phyloP scores from a whole-genome alignment of 331 rosid genomes.

The Rhamnella rubrinervis region DNA sequence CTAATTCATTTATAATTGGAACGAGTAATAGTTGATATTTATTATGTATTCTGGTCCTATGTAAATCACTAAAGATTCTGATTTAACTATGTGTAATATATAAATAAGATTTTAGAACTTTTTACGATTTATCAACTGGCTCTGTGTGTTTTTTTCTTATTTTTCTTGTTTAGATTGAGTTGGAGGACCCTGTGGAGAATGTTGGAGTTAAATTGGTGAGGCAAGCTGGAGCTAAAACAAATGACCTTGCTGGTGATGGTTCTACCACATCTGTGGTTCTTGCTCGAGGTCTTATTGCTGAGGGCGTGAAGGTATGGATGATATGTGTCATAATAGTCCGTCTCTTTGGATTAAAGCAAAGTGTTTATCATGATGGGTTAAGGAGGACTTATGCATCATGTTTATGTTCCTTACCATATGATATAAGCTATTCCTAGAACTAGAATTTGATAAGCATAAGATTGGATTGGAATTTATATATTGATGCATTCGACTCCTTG shows the following conservation, averaged over 20 bases:
- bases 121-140: not conserved
- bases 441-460: too few species aligned
- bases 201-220: slow-evolving; percentile 95
- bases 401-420: too few species aligned
- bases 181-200: slow-evolving; percentile 93
- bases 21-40: too few species aligned
- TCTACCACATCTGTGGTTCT: slow-evolving; percentile 87
- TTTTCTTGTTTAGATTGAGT: slow-evolving; percentile 53
- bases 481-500: too few species aligned
- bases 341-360: slow-evolving; percentile 7
- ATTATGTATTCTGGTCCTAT: too few species aligned
- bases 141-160: not conserved
- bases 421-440: too few species aligned
- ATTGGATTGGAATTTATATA: too few species aligned
- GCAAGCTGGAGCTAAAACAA: slow-evolving; percentile 96
- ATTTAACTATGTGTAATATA: too few species aligned
- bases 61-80: too few species aligned
- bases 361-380: slow-evolving; percentile 8
- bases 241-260: slow-evolving; percentile 94
- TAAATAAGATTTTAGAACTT: not conserved
- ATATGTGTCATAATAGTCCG: slow-evolving; percentile 1
- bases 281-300: slow-evolving; percentile 89
- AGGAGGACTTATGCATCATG: not conserved
- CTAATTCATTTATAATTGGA: too few species aligned
- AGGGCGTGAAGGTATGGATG: slow-evolving; percentile 75